Conservation (phyloP, 1,139 yeast species). For the Blastobotrys buckinghamii region DNA sequence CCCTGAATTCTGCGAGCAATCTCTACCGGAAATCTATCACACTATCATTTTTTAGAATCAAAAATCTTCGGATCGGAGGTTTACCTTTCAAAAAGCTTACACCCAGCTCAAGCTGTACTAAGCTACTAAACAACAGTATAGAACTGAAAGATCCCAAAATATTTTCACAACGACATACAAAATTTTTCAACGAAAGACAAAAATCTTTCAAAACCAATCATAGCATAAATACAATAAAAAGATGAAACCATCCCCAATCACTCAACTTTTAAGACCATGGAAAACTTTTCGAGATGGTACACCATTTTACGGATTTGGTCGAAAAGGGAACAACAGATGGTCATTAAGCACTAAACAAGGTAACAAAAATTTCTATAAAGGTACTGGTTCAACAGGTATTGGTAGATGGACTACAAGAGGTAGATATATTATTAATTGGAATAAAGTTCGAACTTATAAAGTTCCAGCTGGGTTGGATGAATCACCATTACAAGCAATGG, state of each 20-base stretch:
- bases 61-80: no score
- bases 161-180: no score
- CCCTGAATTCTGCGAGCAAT: no score
- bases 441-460: constrained; percentile 83
- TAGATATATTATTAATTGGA: constrained; percentile 72
- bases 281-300: constrained; percentile 71
- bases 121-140: no score
- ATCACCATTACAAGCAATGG: constrained; percentile 62
- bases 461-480: constrained; percentile 52
- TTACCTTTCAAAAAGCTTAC: no score
- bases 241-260: constrained; percentile 34
- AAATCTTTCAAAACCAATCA: not conserved
- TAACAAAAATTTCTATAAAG: constrained; percentile 88
- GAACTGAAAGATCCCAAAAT: no score
- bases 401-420: constrained; percentile 77
- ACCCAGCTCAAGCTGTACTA: no score
- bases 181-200: not conserved
- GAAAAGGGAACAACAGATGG: constrained; percentile 78
- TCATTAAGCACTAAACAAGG: constrained; percentile 90
- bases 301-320: constrained; percentile 71
- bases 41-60: no score
- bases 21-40: no score
- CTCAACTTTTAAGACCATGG: constrained; percentile 76
- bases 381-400: constrained; percentile 91
- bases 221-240: no score